Evolutionary conservation across 495 filamentous ascomycete genomes (phyloP).

Genomic region (Lentithecium fluviatile): DNA sequence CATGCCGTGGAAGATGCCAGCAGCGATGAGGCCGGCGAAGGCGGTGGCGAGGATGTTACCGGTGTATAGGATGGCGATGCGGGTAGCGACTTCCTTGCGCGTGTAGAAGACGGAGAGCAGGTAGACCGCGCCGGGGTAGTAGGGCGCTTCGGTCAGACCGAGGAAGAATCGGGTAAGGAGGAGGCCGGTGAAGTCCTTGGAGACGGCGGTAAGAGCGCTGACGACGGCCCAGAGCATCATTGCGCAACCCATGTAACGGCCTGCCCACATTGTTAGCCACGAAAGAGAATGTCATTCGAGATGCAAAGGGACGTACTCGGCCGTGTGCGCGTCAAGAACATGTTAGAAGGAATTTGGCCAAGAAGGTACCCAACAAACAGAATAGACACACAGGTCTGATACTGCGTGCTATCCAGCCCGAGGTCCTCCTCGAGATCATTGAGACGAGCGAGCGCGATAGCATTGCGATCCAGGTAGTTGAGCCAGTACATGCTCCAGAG

Average conservation of each 20-base stretch:
- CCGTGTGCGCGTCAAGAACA: conserved; percentile 45
- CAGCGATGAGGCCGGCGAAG: conserved; percentile 54
- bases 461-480: conserved; percentile 52
- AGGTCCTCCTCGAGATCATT: conserved; percentile 51
- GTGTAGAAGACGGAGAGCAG: conserved; percentile 62
- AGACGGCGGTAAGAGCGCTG: conserved; percentile 51
- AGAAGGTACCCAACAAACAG: conserved; percentile 67
- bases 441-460: conserved; percentile 47
- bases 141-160: conserved; percentile 40
- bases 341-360: conserved; percentile 4
- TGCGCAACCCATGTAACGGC: conserved; percentile 43
- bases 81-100: conserved; percentile 54
- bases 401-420: conserved; percentile 50
- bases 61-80: conserved; percentile 52
- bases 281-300: conserved; percentile 55
- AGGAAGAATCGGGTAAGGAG: conserved; percentile 52
- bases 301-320: conserved; percentile 39
- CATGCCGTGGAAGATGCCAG: conserved; percentile 41
- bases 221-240: conserved; percentile 52
- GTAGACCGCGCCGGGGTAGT: conserved; percentile 50
- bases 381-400: conserved; percentile 45
- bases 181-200: conserved; percentile 51
- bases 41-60: conserved; percentile 38
- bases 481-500: conserved; percentile 55
- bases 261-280: conserved; percentile 35